Conservation (phyloP, 441 rosid species). For the Brassica hybrid region DNA sequence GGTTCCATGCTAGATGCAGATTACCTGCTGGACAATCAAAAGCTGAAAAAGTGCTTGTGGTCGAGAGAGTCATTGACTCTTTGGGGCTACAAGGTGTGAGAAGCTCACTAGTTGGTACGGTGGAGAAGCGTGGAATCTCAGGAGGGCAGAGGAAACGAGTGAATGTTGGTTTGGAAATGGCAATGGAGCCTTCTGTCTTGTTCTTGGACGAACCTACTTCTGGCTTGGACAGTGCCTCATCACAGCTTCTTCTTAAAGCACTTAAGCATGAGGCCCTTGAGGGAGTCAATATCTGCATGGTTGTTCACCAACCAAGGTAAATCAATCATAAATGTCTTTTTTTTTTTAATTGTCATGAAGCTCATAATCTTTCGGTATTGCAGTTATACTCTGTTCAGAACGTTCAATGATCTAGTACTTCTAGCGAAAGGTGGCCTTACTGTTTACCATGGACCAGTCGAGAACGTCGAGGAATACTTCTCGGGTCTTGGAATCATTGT, state of each 20-base stretch:
- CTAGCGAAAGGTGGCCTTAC: constrained; percentile 91
- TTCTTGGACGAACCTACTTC: constrained; percentile 97
- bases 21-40: constrained; percentile 68
- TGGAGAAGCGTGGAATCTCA: constrained; percentile 93
- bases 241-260: constrained; percentile 84
- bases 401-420: constrained; percentile 85
- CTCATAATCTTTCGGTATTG: constrained; percentile 23
- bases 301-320: constrained; percentile 97
- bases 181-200: constrained; percentile 95
- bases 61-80: constrained; percentile 90
- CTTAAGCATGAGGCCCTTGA: constrained; percentile 90
- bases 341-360: background rate
- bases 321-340: background rate
- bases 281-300: constrained; percentile 94
- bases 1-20: constrained; percentile 96
- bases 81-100: constrained; percentile 85
- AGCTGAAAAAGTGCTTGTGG: constrained; percentile 82
- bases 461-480: constrained; percentile 82
- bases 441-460: constrained; percentile 83
- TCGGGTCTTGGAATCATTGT: constrained; percentile 76
- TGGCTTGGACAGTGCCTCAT: constrained; percentile 97
- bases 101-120: constrained; percentile 88
- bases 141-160: constrained; percentile 98
- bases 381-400: constrained; percentile 90
- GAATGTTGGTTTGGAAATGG: constrained; percentile 96